These are phyloP conservation scores for Pelagophyceae sp. DNA, from an alignment of 352 stramenopile genomes.

Conservation along the genomic window DNA sequence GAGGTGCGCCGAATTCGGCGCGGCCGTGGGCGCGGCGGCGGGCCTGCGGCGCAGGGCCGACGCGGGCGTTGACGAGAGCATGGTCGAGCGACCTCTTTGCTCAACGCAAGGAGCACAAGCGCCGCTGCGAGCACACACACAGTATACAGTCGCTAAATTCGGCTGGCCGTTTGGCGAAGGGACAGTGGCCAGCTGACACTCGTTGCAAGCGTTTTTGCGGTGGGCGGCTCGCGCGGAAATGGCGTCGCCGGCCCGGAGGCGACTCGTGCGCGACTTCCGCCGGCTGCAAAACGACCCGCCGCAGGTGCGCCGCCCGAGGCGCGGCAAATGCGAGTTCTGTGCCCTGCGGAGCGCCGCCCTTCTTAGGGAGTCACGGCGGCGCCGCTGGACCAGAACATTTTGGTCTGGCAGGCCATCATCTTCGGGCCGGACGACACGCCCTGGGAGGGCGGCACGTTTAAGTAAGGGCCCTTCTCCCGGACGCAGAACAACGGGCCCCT, in stretches of 20 bases:
- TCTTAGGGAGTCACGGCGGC: constrained; percentile 79
- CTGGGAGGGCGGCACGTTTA: constrained; percentile 86
- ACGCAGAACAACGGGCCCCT: constrained; percentile 17
- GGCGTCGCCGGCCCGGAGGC: constrained; percentile 82
- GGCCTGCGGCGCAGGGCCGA: too few relatives aligned
- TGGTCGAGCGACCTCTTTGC: too few relatives aligned
- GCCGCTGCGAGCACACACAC: too few relatives aligned
- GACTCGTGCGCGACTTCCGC: constrained; percentile 93
- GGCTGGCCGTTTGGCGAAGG: too few relatives aligned
- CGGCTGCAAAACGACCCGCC: constrained; percentile 96
- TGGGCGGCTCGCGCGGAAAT: constrained; percentile 43
- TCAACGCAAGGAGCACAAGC: too few relatives aligned
- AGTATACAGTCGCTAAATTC: too few relatives aligned
- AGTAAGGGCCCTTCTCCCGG: constrained; percentile 25
- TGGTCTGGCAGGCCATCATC: constrained; percentile 83
- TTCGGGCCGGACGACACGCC: constrained; percentile 93
- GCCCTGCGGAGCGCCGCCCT: constrained; percentile 27
- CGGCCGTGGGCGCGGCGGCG: too few relatives aligned
- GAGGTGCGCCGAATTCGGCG: too few relatives aligned
- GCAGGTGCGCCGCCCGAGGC: background rate
- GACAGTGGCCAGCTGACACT: too few relatives aligned
- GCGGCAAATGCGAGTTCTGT: background rate
- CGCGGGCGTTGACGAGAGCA: too few relatives aligned
- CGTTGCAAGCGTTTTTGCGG: too few relatives aligned
- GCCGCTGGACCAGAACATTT: constrained; percentile 97